Percentiles rank a stretch among this genome's conserved stretches.
Conservation (phyloP, 176 grass and related monocot species). For the Rhipidocladum racemiflorum region DNA sequence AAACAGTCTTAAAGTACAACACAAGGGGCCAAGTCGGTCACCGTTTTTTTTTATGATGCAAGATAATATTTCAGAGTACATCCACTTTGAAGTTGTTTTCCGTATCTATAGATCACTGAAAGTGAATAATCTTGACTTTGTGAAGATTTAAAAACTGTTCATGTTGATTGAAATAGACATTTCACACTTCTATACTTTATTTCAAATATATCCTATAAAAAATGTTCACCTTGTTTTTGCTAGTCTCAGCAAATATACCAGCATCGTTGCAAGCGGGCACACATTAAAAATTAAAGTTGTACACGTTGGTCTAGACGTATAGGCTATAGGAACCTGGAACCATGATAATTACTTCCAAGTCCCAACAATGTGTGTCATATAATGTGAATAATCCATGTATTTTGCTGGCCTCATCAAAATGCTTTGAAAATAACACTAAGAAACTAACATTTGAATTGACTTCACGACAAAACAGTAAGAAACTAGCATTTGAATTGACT, state of each 20-base stretch:
- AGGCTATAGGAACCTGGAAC: slow-evolving; percentile 27
- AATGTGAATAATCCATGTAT: background rate
- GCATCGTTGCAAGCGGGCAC: slow-evolving; percentile 20
- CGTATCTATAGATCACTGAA: slow-evolving; percentile 11
- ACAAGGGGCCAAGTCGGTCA: background rate
- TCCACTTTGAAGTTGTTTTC: slow-evolving; percentile 13
- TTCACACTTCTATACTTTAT: slow-evolving; percentile 12
- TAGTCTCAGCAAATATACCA: slow-evolving; percentile 33
- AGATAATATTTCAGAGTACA: slow-evolving; percentile 15
- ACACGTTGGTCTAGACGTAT: background rate
- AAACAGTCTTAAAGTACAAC: slow-evolving; percentile 22
- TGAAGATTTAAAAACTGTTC: slow-evolving; percentile 1
- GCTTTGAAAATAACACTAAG: slow-evolving; percentile 5
- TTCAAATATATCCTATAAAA: background rate
- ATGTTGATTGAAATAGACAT: slow-evolving; percentile 22
- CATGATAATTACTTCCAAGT: background rate
- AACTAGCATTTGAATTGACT: background rate
- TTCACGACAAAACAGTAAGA: background rate
- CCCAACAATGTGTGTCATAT: slow-evolving; percentile 6
- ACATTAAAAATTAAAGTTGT: slow-evolving; percentile 2
- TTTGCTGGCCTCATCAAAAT: slow-evolving; percentile 15
- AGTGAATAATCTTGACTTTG: slow-evolving; percentile 22
- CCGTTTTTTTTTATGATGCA: background rate
- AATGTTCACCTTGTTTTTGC: slow-evolving; percentile 11
- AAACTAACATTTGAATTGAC: slow-evolving; percentile 1